phyloP scores from a whole-genome alignment of 768 basidiomycete genomes.

The Mycena latifolia region DNA sequence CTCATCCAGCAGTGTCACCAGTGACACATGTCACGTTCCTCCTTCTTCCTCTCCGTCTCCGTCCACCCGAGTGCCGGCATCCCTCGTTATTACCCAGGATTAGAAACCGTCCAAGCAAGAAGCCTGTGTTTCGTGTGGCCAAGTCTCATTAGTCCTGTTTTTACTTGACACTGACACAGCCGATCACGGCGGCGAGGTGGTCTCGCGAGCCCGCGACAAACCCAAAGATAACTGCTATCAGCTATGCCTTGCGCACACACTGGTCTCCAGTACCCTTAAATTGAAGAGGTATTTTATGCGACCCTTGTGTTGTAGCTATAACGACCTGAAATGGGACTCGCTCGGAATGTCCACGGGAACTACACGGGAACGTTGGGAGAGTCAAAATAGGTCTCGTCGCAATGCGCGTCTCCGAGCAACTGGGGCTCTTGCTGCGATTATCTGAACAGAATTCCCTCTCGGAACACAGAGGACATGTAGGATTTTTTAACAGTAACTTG shows the following conservation, averaged over 20 bases:
- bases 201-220: neutral
- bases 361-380: neutral
- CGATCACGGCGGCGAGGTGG: constrained; percentile 25
- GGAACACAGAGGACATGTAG: too few species aligned
- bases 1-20: neutral
- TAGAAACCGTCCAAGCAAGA: constrained; percentile 15
- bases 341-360: neutral
- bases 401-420: too few species aligned
- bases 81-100: neutral
- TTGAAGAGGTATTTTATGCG: too few species aligned
- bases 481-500: too few species aligned
- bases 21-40: neutral
- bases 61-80: neutral
- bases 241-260: neutral
- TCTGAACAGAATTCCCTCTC: too few species aligned
- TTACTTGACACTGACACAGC: constrained; percentile 12
- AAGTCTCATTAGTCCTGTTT: constrained; percentile 22
- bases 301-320: neutral
- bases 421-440: too few species aligned
- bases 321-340: neutral
- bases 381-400: neutral
- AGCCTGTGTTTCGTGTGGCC: constrained; percentile 7
- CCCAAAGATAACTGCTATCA: constrained; percentile 15
- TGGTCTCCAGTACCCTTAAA: neutral
- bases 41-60: neutral